phyloP scores from a whole-genome alignment of 106 monocot species.

The Alisma plantagoaquatica region DNA sequence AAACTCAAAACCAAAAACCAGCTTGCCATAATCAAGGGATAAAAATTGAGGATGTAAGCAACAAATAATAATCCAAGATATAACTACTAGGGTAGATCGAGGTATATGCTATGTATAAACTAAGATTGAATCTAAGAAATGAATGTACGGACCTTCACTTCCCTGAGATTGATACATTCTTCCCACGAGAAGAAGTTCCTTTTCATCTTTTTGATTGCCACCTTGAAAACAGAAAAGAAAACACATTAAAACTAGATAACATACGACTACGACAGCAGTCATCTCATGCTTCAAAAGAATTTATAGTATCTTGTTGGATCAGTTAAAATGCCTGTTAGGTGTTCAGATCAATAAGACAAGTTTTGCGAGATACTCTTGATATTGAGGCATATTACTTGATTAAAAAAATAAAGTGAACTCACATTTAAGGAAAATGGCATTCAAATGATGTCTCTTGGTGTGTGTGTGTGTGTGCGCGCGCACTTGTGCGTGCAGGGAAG shows the following conservation, averaged over 20 bases:
- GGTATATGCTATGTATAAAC: neutral
- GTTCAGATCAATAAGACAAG: too few relatives aligned
- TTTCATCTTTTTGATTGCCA: conserved; percentile 92
- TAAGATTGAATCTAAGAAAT: neutral
- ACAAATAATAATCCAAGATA: neutral
- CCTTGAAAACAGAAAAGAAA: conserved; percentile 26
- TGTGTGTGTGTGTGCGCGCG: too few relatives aligned
- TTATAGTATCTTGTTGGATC: neutral
- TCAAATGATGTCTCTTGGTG: too few relatives aligned
- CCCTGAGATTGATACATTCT: conserved; percentile 63
- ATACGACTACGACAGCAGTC: neutral
- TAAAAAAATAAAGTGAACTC: neutral
- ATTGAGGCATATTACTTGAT: too few relatives aligned
- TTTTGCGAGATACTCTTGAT: too few relatives aligned
- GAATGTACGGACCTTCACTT: conserved; percentile 50
- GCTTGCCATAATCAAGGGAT: neutral
- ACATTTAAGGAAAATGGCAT: too few relatives aligned
- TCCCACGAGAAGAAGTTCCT: conserved; percentile 76
- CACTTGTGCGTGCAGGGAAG: too few relatives aligned
- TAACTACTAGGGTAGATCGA: neutral
- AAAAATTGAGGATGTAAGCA: neutral
- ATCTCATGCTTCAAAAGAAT: neutral
- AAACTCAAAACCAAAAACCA: neutral
- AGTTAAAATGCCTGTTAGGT: too few relatives aligned
- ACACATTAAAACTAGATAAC: conserved; percentile 2